Base-by-base conservation (phyloP, 495 filamentous ascomycete species). In the Sphaerosporella brunnea region DNA sequence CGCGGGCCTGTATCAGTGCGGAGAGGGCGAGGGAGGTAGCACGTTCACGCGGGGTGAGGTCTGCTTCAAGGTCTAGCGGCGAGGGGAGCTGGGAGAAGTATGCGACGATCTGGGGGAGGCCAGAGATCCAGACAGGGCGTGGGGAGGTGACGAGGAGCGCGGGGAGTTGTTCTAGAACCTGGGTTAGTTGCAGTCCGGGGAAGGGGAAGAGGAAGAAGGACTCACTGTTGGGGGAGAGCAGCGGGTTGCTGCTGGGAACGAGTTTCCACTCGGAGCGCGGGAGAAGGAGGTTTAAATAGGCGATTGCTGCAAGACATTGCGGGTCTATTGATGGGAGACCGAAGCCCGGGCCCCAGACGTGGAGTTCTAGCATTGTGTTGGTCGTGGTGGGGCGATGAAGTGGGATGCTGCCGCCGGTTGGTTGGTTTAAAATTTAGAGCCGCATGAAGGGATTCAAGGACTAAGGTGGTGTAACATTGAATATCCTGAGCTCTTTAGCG, bases 291-390 rank as follows among this genome's bases (percentile, higher is more conserved):
- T 72, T 69, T 26, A 85, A 68, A 57, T 80, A 87, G 30, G 82
- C 72, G 47, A 88, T 77, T 32, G 78, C 67, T 11, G 82, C 80
- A 36, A 87, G 72, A 53, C 81, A 95, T 71, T 92, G 82, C 42
- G 90, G 70, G 49, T 94, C 87, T 50, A 95, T 79, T 43, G 88
- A 95, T 8, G 88, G 81, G 32, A 95, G 73, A 23, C 69, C 70
- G 63, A 92, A 92, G 28, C 80, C 86, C 25, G 85, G 82, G 34
- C 90, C 87, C 83, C 84, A 94, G 52, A 94, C 73, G 62, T 93
- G 82, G 32, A 96, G 74, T 70, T 87, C 76, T 11, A 93, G 67
- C 51, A 76, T 61, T 35, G 16, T 18, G 10, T 18, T n/a, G 13
- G 36, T 40, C 13, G 2, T 21, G 19, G 23, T 45, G 23, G 18